These are phyloP conservation scores for Erigeron canadensis DNA, from an alignment of 129 eudicot genomes.

Conservation along the genomic window DNA sequence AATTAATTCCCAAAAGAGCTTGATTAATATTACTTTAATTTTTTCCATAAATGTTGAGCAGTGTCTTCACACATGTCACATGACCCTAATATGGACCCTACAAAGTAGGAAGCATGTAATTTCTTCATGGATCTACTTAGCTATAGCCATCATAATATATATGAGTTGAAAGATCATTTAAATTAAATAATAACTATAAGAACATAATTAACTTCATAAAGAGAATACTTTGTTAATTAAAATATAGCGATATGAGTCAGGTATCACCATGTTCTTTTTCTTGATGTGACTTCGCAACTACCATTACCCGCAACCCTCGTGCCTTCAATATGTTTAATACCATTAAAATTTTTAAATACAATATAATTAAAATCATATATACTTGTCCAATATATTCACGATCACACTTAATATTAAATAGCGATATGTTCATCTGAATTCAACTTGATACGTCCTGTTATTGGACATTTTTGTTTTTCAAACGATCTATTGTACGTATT, in stretches of 20 bases:
- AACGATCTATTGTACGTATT: too few species aligned
- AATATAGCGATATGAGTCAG: constrained; percentile 31
- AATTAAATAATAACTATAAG: constrained; percentile 17
- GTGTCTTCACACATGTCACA: constrained; percentile 41
- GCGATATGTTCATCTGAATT: not conserved
- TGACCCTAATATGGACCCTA: constrained; percentile 37
- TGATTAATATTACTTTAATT: constrained; percentile 14
- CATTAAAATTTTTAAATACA: constrained; percentile 16
- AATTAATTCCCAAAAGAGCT: constrained; percentile 17
- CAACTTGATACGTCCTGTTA: too few species aligned
- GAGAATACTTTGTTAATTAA: constrained; percentile 7
- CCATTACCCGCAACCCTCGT: constrained; percentile 46
- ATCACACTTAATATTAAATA: constrained; percentile 20
- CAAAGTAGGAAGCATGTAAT: constrained; percentile 37
- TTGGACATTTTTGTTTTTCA: too few species aligned
- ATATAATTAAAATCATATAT: constrained; percentile 24
- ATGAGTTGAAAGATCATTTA: constrained; percentile 24
- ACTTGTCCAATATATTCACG: constrained; percentile 29
- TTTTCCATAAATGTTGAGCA: constrained; percentile 22
- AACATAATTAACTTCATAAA: constrained; percentile 23
- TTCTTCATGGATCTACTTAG: constrained; percentile 34
- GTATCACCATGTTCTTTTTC: constrained; percentile 33
- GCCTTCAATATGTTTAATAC: constrained; percentile 27
- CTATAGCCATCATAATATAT: constrained; percentile 18
- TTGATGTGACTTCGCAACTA: constrained; percentile 52